Evolutionary conservation across 2,329 filamentous ascomycete species (phyloP).

Genomic region (Aspergillus persii): DNA sequence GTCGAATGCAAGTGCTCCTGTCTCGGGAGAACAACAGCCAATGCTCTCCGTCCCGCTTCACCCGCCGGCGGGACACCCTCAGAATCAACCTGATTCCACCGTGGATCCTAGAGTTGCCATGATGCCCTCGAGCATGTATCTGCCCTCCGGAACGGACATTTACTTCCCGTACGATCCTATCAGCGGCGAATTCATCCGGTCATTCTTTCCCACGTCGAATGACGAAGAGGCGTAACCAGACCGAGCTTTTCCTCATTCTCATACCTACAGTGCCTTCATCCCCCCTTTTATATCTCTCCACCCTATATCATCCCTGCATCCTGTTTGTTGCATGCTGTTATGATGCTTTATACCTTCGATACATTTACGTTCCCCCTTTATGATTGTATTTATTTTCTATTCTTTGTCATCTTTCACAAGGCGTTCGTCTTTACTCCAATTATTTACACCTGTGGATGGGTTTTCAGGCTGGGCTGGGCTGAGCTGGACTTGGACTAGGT

Average conservation of each 20-base stretch:
- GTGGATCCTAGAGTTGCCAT: constrained; percentile 1
- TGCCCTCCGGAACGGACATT: constrained; percentile 19
- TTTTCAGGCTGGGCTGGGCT: background rate
- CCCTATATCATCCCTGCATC: background rate
- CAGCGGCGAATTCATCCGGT: constrained; percentile 38
- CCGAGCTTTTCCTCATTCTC: background rate
- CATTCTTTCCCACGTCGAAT: constrained; percentile 34
- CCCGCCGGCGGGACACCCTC: background rate
- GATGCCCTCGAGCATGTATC: constrained; percentile 9
- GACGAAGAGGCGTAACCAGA: constrained; percentile 27
- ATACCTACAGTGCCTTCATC: background rate
- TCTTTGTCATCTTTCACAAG: background rate
- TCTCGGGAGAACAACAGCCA: background rate
- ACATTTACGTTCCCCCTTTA: background rate
- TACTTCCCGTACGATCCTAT: constrained; percentile 42
- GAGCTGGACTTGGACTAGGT: no score
- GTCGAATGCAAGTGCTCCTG: background rate
- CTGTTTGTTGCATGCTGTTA: background rate
- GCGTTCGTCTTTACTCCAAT: background rate
- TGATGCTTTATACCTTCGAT: background rate
- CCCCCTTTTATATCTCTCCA: no score
- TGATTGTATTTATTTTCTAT: background rate
- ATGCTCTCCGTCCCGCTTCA: background rate
- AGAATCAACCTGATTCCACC: background rate
- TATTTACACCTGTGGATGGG: background rate